These are phyloP conservation scores for Solanum chacoense DNA, from an alignment of 305 asterid species.

Conservation along the genomic window DNA sequence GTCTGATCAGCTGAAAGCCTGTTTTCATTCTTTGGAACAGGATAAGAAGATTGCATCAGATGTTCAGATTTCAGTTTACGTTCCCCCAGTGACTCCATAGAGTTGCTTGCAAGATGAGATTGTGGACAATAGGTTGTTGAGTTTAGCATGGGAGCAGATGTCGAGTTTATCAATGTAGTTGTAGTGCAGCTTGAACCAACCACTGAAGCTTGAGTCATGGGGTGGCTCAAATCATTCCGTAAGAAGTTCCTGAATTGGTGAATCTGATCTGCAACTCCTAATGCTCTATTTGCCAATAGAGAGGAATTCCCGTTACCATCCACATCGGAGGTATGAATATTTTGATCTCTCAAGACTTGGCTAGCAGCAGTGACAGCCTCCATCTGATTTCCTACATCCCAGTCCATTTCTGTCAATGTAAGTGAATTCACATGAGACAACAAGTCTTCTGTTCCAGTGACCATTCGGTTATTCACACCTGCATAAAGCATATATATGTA, in stretches of 20 bases:
- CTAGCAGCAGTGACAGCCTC: slow-evolving; percentile 38
- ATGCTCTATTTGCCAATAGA: slow-evolving; percentile 26
- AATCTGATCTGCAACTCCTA: slow-evolving; percentile 42
- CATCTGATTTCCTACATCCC: slow-evolving; percentile 44
- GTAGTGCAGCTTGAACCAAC: slow-evolving; percentile 66
- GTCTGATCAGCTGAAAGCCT: slow-evolving; percentile 23
- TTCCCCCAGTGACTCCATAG: slow-evolving; percentile 24
- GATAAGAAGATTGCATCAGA: slow-evolving; percentile 26
- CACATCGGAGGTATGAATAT: slow-evolving; percentile 37
- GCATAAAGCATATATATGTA: slow-evolving; percentile 33
- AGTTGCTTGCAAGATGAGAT: slow-evolving; percentile 25
- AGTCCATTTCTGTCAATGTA: slow-evolving; percentile 74
- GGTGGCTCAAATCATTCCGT: slow-evolving; percentile 54
- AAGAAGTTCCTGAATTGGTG: slow-evolving; percentile 51
- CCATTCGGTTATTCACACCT: slow-evolving; percentile 45
- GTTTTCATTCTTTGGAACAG: slow-evolving; percentile 27
- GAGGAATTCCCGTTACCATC: slow-evolving; percentile 36
- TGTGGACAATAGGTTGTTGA: slow-evolving; percentile 63
- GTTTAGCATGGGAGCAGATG: slow-evolving; percentile 64
- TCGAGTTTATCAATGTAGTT: slow-evolving; percentile 56
- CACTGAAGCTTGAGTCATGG: slow-evolving; percentile 66
- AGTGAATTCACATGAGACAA: slow-evolving; percentile 70
- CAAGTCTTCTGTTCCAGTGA: slow-evolving; percentile 40
- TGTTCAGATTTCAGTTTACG: slow-evolving; percentile 23
- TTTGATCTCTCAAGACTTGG: slow-evolving; percentile 42